phyloP scores from a whole-genome alignment of 768 basidiomycete genomes.

The Collybia mongolica region DNA sequence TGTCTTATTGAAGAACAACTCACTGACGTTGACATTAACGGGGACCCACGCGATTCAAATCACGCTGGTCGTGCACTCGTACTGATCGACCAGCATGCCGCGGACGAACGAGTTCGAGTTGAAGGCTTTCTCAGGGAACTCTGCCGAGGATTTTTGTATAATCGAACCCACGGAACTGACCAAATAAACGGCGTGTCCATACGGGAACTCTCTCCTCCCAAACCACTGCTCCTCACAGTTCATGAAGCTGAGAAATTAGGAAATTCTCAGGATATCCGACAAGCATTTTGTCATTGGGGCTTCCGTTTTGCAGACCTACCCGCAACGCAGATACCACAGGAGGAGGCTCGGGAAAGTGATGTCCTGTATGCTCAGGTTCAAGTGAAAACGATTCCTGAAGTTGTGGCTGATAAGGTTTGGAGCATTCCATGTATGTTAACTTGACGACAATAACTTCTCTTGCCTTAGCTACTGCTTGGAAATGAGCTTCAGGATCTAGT shows the following conservation, averaged over 20 bases:
- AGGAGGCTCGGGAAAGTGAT: conserved; percentile 21
- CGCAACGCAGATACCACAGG: conserved; percentile 4
- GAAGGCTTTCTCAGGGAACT: conserved; percentile 76
- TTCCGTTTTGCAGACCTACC: conserved; percentile 46
- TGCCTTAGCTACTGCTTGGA: conserved; percentile 55
- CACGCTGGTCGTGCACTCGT: conserved; percentile 43
- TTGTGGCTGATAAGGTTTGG: conserved; percentile 74
- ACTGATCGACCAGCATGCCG: conserved; percentile 96
- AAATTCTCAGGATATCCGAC: conserved; percentile 35
- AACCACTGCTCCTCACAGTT: conserved; percentile 63
- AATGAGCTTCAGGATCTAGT: conserved; percentile 76
- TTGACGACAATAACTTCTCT: conserved; percentile 2
- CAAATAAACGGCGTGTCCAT: conserved; percentile 31
- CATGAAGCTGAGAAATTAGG: conserved; percentile 57
- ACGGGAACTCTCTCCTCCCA: conserved; percentile 48
- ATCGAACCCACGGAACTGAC: conserved; percentile 26
- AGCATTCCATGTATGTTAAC: conserved; percentile 21
- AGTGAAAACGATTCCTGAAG: conserved; percentile 61
- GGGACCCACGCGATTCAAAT: conserved; percentile 7
- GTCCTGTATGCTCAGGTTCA: conserved; percentile 63
- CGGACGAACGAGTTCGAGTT: conserved; percentile 93
- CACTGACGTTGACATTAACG: conserved; percentile 10
- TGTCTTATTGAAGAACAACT: conserved; percentile 48
- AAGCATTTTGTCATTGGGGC: conserved; percentile 68
- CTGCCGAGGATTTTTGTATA: conserved; percentile 66